Conservation (phyloP, 2,329 filamentous ascomycete species). For the Ceratocystis destructans region DNA sequence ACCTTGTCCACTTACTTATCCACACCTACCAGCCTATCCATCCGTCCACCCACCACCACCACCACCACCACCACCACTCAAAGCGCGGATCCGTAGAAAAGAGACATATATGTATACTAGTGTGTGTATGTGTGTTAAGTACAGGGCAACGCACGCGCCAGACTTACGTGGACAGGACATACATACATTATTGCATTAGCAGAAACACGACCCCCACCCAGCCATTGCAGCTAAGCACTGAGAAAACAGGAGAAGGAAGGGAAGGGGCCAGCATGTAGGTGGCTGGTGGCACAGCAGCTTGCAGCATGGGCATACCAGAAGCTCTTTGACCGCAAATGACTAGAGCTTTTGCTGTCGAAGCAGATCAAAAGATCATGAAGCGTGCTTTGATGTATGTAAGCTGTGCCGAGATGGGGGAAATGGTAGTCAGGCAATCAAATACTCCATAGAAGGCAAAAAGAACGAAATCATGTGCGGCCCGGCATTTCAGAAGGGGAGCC, state of each 20-base stretch:
- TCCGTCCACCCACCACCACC: too few species aligned
- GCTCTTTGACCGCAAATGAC: too few species aligned
- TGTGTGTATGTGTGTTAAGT: neutral
- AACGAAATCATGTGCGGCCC: neutral
- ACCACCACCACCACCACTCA: too few species aligned
- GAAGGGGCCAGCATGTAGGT: neutral
- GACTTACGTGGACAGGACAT: neutral
- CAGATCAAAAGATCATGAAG: neutral
- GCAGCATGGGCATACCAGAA: neutral
- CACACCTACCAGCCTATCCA: too few species aligned
- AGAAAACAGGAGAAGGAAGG: neutral
- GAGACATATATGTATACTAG: neutral
- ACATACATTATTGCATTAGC: neutral
- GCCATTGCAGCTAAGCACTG: too few species aligned
- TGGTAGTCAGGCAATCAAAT: too few species aligned
- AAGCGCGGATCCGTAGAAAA: neutral
- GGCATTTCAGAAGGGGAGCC: constrained; percentile 3
- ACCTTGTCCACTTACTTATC: too few species aligned
- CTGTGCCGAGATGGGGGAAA: too few species aligned
- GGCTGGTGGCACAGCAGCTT: constrained; percentile 1
- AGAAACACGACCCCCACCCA: neutral
- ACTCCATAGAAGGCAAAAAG: neutral
- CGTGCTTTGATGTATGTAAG: neutral
- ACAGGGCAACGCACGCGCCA: too few species aligned
- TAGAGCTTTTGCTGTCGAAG: too few species aligned